These are phyloP conservation scores for Globisporangium iwayamae DNA, from an alignment of 352 stramenopile species.

Conservation along the genomic window DNA sequence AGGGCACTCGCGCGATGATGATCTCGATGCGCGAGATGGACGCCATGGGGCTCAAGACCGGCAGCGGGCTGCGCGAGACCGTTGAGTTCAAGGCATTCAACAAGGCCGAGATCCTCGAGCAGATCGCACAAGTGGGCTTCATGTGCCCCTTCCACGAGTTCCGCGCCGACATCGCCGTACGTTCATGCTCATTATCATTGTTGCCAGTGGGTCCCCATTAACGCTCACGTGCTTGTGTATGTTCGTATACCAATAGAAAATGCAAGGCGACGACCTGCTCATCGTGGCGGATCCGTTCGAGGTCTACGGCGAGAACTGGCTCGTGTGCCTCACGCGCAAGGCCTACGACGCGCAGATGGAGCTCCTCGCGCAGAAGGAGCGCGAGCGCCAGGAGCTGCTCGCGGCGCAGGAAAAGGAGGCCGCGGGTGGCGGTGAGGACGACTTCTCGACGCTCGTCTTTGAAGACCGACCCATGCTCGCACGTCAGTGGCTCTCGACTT, in stretches of 20 bases:
- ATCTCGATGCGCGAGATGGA: conserved; percentile 88
- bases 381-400: conserved; percentile 43
- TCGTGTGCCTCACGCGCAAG: conserved; percentile 66
- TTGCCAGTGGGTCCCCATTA: not conserved
- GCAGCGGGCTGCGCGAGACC: conserved; percentile 70
- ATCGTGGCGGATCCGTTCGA: conserved; percentile 73
- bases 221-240: not conserved
- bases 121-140: conserved; percentile 78
- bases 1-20: conserved; percentile 77
- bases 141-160: conserved; percentile 73
- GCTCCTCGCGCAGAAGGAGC: conserved; percentile 43
- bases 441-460: conserved; percentile 61
- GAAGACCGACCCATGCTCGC: conserved; percentile 69
- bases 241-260: conserved; percentile 28
- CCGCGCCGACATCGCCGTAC: conserved; percentile 14
- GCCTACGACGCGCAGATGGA: conserved; percentile 69
- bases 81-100: conserved; percentile 68
- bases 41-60: conserved; percentile 72
- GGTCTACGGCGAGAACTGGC: conserved; percentile 83
- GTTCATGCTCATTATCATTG: not conserved
- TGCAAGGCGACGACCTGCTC: conserved; percentile 67
- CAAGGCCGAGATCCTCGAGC: conserved; percentile 63
- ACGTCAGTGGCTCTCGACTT: conserved; percentile 50
- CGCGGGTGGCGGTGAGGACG: conserved; percentile 30
- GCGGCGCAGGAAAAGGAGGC: conserved; percentile 31